Evolutionary conservation across 768 basidiomycete species (phyloP), one percentile per base, ranked within the genome.

Genomic region (Mycena belliarum): DNA sequence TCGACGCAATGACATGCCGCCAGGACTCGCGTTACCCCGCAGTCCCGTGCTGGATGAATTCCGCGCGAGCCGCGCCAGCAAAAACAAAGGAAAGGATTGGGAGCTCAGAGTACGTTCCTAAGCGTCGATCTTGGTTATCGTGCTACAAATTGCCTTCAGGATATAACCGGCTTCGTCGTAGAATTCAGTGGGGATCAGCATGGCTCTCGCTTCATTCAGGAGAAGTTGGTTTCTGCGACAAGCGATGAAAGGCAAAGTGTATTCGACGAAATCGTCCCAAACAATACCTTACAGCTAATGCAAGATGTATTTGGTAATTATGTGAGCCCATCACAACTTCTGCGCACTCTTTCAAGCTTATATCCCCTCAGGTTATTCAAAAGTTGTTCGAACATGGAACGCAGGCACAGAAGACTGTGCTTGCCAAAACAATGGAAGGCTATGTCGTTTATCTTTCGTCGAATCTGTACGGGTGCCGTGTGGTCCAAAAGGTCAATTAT

Each of bases 261-360:
- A 35, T 97, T 94, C 60, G 86, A 90, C 47, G 96, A 98, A 75
- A 91, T 98, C 64, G 81, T 91, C 21, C 92, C 93, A 23, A 72
- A 81, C 41, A 85, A 88, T 66, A 80, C 85, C 5, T 71, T 94
- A 45, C 82, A 86, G 51, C 79, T 98, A 52, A 89, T 95, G 59
- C 88, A 88, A 65, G 93, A 97, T 68, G 91, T 97, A 43, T 98
- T 96, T 69, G 96, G 95, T 54, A 98, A 98, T 76, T 98, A 97
- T 75, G 91, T 93, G 69, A 64, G 88, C 75, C 24, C 24, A 24
- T 28, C 18, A 7, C 33, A 25, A 29, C 56, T 32, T 49, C 49
- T 35, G 40, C 14, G 20, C 41, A 37, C 25, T 32, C 21, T 8
- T 6, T 24, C 50, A 52, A 21, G 52, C 43, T 68, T 42, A 57